Percentiles rank a stretch among this genome's conserved stretches.
phyloP scores from a whole-genome alignment of 306 rosid species.

The Calophaca sinica region DNA sequence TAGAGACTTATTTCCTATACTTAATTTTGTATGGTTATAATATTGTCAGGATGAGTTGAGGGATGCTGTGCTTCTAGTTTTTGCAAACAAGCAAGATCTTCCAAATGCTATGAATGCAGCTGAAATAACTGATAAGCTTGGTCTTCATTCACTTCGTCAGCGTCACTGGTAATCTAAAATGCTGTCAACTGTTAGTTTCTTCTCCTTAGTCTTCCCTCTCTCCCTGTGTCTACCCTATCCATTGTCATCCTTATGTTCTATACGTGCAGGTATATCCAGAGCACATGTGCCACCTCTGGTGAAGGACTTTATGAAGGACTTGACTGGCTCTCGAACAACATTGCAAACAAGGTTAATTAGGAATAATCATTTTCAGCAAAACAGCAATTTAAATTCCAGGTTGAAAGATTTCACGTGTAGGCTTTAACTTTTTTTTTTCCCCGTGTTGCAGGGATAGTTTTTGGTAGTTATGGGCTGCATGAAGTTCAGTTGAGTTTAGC shows the following conservation, averaged over 20 bases:
- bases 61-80: slow-evolving; percentile 88
- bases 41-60: slow-evolving; percentile 77
- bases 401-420: slow-evolving; percentile 13
- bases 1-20: slow-evolving; percentile 27
- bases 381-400: neutral
- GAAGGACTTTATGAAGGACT: slow-evolving; percentile 92
- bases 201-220: too few species aligned
- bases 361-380: neutral
- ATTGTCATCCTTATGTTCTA: neutral
- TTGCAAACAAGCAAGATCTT: slow-evolving; percentile 94
- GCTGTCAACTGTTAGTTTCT: neutral
- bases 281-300: slow-evolving; percentile 90
- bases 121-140: slow-evolving; percentile 88
- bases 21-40: slow-evolving; percentile 12
- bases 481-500: slow-evolving; percentile 43
- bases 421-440: neutral
- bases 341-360: slow-evolving; percentile 71
- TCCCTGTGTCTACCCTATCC: neutral
- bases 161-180: slow-evolving; percentile 74
- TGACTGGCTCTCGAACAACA: slow-evolving; percentile 90
- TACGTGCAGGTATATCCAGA: slow-evolving; percentile 80
- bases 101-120: slow-evolving; percentile 96
- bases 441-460: slow-evolving; percentile 66
- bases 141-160: slow-evolving; percentile 89
- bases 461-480: slow-evolving; percentile 30